Evolutionary conservation across 1,139 yeast species (phyloP).

Genomic region (Yamadazyma sp.): DNA sequence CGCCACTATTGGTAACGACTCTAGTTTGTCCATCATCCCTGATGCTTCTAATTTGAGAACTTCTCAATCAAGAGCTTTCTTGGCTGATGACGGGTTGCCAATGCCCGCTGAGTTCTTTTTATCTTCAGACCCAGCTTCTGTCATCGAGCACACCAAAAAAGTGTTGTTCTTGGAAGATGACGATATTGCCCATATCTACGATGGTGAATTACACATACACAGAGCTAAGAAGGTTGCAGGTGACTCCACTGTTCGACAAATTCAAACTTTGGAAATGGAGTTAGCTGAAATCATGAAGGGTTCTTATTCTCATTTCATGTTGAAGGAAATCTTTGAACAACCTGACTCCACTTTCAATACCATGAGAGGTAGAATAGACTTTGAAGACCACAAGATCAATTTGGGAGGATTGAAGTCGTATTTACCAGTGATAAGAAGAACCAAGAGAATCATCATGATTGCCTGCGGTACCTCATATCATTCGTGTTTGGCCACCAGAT

Average conservation of each 20-base stretch:
- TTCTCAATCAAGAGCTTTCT: slow-evolving; percentile 89
- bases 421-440: slow-evolving; percentile 87
- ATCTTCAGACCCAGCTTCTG: slow-evolving; percentile 98
- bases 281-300: slow-evolving; percentile 98
- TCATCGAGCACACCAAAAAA: slow-evolving; percentile 94
- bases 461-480: slow-evolving; percentile 99
- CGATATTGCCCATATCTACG: slow-evolving; percentile 96
- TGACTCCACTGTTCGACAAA: slow-evolving; percentile 89
- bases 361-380: slow-evolving; percentile 98
- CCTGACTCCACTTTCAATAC: slow-evolving; percentile 98
- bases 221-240: slow-evolving; percentile 92
- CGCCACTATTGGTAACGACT: slow-evolving; percentile 19
- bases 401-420: slow-evolving; percentile 89
- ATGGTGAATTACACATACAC: slow-evolving; percentile 97
- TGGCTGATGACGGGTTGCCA: slow-evolving; percentile 88
- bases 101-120: slow-evolving; percentile 94
- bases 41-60: slow-evolving; percentile 66
- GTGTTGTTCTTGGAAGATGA: slow-evolving; percentile 96
- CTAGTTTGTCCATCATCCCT: slow-evolving; percentile 20
- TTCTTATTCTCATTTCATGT: slow-evolving; percentile 94
- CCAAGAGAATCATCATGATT: slow-evolving; percentile 95
- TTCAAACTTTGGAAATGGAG: slow-evolving; percentile 96
- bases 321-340: slow-evolving; percentile 97
- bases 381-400: slow-evolving; percentile 71
- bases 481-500: slow-evolving; percentile 95